Percentiles rank a stretch among this genome's conserved stretches.
These are phyloP conservation scores for Pythium aquatile DNA, from an alignment of 352 stramenopile genomes.

Conservation along the genomic window DNA sequence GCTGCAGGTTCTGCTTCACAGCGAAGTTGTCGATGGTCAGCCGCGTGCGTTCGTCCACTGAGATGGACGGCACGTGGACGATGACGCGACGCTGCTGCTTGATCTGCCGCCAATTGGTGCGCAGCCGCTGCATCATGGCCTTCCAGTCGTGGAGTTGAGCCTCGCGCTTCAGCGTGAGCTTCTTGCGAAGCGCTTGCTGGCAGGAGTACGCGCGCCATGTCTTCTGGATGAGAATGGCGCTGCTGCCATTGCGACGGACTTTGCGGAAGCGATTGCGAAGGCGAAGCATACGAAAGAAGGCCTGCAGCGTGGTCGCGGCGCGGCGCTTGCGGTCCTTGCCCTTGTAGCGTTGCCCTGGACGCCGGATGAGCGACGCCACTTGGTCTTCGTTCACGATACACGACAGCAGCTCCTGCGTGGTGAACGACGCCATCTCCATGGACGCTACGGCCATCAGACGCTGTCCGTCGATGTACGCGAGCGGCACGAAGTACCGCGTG, in stretches of 20 bases:
- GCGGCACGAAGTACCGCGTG: conserved; percentile 78
- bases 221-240: conserved; percentile 59
- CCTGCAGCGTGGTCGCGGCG: conserved; percentile 72
- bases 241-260: conserved; percentile 39
- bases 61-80: conserved; percentile 84
- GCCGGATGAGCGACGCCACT: conserved; percentile 56
- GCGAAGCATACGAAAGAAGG: conserved; percentile 62
- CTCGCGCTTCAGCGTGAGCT: conserved; percentile 36
- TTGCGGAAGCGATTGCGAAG: conserved; percentile 43
- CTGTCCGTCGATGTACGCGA: conserved; percentile 86
- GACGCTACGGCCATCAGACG: conserved; percentile 66
- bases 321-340: conserved; percentile 62
- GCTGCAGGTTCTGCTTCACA: conserved; percentile 81
- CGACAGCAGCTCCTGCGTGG: conserved; percentile 59
- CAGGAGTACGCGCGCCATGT: conserved; percentile 52
- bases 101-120: conserved; percentile 55
- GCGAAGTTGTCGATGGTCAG: conserved; percentile 66
- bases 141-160: conserved; percentile 46
- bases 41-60: conserved; percentile 62
- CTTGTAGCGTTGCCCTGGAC: conserved; percentile 78
- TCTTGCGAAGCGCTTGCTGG: conserved; percentile 39
- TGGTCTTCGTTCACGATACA: conserved; percentile 90
- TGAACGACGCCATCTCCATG: conserved; percentile 53
- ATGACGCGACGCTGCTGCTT: conserved; percentile 51
- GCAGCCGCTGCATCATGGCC: conserved; percentile 43